Evolutionary conservation across 352 stramenopile genomes (phyloP).

Genomic region (Globisporangium cystogenes): DNA sequence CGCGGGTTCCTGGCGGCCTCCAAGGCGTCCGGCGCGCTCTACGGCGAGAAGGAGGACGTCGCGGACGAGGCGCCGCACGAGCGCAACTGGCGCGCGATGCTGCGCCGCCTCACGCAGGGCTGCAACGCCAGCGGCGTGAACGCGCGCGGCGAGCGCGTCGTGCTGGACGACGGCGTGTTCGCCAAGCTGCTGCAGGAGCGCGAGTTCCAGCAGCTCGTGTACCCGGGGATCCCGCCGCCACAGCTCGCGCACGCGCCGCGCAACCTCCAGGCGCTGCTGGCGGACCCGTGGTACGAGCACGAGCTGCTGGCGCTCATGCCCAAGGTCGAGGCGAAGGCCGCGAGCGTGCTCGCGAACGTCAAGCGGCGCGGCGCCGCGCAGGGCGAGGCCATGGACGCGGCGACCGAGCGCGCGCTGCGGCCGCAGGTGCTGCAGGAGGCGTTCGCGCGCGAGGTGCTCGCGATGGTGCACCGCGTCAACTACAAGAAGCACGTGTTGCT

Average conservation of each 20-base stretch:
- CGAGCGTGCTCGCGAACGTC: constrained; percentile 74
- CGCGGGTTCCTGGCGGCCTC: constrained; percentile 43
- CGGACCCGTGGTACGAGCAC: constrained; percentile 76
- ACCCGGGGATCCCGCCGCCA: constrained; percentile 66
- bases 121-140: constrained; percentile 55
- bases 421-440: constrained; percentile 82
- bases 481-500: constrained; percentile 74
- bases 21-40: constrained; percentile 33
- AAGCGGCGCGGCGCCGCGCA: constrained; percentile 64
- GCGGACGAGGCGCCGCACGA: constrained; percentile 27
- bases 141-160: constrained; percentile 42
- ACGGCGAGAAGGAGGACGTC: constrained; percentile 59
- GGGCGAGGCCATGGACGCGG: constrained; percentile 73
- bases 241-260: constrained; percentile 61
- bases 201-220: constrained; percentile 77
- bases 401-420: constrained; percentile 57
- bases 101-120: constrained; percentile 49
- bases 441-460: constrained; percentile 74
- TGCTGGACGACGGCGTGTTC: constrained; percentile 79
- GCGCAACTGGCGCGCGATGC: constrained; percentile 59
- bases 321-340: constrained; percentile 69
- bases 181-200: constrained; percentile 54
- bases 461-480: constrained; percentile 83
- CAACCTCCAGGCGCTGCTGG: constrained; percentile 65
- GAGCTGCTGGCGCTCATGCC: constrained; percentile 79